Evolutionary conservation across 805 yeast genomes (phyloP), one percentile per base, ranked within the genome.

Genomic region (Kazachstania bromeliacearum): DNA sequence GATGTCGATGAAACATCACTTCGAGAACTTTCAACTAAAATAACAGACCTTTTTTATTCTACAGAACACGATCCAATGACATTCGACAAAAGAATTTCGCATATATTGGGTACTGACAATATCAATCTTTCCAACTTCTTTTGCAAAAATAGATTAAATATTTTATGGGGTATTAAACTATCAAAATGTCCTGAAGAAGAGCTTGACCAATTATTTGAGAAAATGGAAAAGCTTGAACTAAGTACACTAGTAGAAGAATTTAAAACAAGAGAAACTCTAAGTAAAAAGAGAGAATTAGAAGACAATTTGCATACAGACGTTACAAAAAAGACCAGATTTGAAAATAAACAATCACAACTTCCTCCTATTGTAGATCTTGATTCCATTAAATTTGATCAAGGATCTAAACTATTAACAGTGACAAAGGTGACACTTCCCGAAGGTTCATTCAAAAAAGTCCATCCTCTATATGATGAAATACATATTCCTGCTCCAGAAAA

Each of bases 401-500:
- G 92, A 0, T 64, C 81, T 0, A 82, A 74, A 45, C 62, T 81
- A 8, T 68, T 79, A 73, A 71, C 87, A 1, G 67, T 72, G 0
- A 62, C 79, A 1, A 79, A 77, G 41, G 75, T 92, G 16, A 69
- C 70, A 36, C 70, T 92, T 3, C 97, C 98, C 0, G 71, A 71
- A 39, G 95, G 94, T 3, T 82, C 97, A 0, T 82, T 75, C 54
- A 85, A 83, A 50, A 73, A 82, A 40, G 73, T 75, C 9, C 77
- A 77, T 44, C 76, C 73, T 40, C 62, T 72, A 4, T 89, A 89
- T 60, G 97, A 89, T 51, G 94, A 85, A 47, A 83, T 88, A 25
- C 87, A 79, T 43, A 75, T 92, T n/a, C 98, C 98, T 0, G 79
- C 96, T 0, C 95, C 96, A 0, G 55, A 61, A 12, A 66, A 70